Base-by-base conservation (phyloP, 257 asterid species). In the Datura wrightii region DNA sequence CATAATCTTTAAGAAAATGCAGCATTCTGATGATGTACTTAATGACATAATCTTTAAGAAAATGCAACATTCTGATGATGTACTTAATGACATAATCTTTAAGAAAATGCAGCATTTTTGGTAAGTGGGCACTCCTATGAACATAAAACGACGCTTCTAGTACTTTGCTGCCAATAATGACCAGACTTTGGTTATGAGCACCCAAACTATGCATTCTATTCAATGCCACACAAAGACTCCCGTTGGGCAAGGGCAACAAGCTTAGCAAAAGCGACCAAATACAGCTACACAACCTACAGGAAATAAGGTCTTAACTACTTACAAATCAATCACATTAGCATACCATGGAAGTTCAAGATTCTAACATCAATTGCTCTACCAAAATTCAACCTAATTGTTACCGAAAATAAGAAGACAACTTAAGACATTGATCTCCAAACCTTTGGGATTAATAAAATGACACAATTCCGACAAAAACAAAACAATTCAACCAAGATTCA, bases 191-290 rank as follows among this genome's bases (percentile, higher is more conserved):
- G 24, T 24, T 76, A 76, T 76, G 56, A 50, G 56, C 82, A 76
- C 31, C 60, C 62, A n/a, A 72, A 76, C 10, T 74, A 72, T 44
- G 80, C 10, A 72, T 72, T 19, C 13, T 0, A 76, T 50, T 31
- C 44, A 19, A 48, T 24, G 60, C 44, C 81, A 58, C 62, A 19
- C 59, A 52, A 50, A 24, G 82, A 76, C 62, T 76, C 82, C 14
- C 24, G 41, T 76, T 50, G 39, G 60, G 31, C 13, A 24, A 76
- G 39, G 60, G 31, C 13, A 24, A 76, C 41, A 72, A 10, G 80
- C 59, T 50, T 50, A 24, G 59, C 18, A 76, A 31, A 3, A 24
- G 24, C 11, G 44, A 76, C 44, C 62, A 1, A 5, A 76, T 13
- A 76, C 5, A 76, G 62, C 62, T 31, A 48, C 8, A 60, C 44